These are phyloP conservation scores for Rosa multiflora DNA, from an alignment of 306 rosid species.

Conservation along the genomic window DNA sequence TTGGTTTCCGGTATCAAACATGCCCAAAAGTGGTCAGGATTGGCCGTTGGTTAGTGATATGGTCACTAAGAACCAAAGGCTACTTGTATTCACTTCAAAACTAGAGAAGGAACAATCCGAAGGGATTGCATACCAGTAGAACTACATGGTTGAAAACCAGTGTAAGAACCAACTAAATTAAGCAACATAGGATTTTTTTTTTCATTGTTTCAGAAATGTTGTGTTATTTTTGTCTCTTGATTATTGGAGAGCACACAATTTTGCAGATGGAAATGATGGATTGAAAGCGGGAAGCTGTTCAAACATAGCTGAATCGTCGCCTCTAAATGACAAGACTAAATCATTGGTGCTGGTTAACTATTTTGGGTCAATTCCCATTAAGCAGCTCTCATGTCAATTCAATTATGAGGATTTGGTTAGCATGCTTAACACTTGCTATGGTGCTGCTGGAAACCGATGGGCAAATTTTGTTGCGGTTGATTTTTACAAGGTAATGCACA, in stretches of 20 bases:
- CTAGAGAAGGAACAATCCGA: too few species aligned
- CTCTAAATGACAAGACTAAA: conserved; percentile 67
- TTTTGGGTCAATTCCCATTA: conserved; percentile 51
- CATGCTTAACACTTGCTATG: conserved; percentile 69
- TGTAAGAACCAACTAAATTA: conserved; percentile 40
- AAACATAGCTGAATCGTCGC: conserved; percentile 69
- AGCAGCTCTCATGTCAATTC: conserved; percentile 45
- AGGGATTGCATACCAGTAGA: too few species aligned
- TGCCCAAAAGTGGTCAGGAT: too few species aligned
- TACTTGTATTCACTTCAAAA: too few species aligned
- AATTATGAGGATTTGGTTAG: conserved; percentile 49
- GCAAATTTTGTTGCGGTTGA: conserved; percentile 70
- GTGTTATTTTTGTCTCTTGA: background rate
- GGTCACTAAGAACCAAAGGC: too few species aligned
- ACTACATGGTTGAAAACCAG: conserved; percentile 71
- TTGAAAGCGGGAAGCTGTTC: conserved; percentile 49
- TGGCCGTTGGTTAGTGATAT: too few species aligned
- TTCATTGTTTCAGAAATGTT: background rate
- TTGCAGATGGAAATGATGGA: conserved; percentile 86
- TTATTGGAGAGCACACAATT: background rate
- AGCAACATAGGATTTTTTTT: background rate
- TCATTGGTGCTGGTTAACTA: conserved; percentile 74
- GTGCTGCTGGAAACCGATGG: conserved; percentile 74
- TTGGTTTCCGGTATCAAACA: too few species aligned
- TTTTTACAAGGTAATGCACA: conserved; percentile 57